Conservation (phyloP, 768 basidiomycete genomes). For the Mrakia gelida region DNA sequence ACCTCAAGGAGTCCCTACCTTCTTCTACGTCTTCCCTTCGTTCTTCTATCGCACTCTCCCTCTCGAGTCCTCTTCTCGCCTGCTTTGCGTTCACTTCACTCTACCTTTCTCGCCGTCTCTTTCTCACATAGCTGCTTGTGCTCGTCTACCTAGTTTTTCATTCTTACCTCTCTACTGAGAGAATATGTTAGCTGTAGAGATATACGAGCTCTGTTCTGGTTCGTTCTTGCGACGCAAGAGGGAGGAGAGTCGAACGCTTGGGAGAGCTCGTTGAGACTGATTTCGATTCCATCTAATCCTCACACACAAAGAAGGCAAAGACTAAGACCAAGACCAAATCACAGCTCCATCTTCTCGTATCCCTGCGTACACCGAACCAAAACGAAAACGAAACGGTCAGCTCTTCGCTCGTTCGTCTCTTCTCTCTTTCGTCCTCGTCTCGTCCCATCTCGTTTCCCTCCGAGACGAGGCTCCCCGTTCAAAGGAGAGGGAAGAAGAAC, state of each 20-base stretch:
- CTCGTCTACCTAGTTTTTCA: no score
- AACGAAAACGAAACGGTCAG: neutral
- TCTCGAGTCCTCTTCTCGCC: no score
- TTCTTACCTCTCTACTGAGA: no score
- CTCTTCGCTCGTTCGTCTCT: neutral
- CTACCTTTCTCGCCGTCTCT: no score
- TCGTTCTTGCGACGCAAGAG: no score
- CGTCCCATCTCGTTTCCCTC: no score
- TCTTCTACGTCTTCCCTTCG: neutral
- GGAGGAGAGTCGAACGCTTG: neutral
- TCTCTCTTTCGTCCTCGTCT: neutral
- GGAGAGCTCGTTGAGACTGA: neutral
- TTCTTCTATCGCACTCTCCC: no score
- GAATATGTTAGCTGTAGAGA: no score
- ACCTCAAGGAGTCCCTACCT: neutral
- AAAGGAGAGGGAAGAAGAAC: neutral
- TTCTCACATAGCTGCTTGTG: no score
- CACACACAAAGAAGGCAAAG: neutral
- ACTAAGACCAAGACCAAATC: neutral
- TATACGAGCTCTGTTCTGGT: no score
- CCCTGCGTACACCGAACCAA: neutral
- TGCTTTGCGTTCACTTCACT: no score
- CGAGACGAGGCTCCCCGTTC: neutral
- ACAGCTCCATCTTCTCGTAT: constrained; percentile 21
- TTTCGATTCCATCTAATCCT: neutral